Base-by-base conservation (phyloP, 2,329 filamentous ascomycete species). In the Colletotrichum chrysophilum region DNA sequence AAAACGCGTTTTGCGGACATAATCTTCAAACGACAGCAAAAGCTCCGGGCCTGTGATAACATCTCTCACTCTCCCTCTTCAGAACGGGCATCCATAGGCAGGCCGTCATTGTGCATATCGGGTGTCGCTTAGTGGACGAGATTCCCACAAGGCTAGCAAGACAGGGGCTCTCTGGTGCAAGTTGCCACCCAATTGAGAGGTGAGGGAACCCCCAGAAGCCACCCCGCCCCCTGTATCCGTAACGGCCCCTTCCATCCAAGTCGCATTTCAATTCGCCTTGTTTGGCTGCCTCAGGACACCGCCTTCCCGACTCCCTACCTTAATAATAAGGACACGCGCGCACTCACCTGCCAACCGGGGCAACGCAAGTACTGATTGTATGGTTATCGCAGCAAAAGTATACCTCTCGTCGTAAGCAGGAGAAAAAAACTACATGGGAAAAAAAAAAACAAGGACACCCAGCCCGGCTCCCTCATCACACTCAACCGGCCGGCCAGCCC, bases 201-300 rank as follows among this genome's bases (percentile, higher is more conserved):
- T 60, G 70, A 73, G 64, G 58, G 28, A 68, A 73, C 70, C 64
- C 70, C 73, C 73, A 65, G 65, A 69, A 73, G 48, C 43, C 64
- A 68, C 64, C 73, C 73, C 70, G 58, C 70, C 73, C 72, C 74
- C 70, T 75, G 74, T 75, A 74, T 75, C 58, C 70, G 74, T 75
- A 73, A 75, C 70, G 74, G 70, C 74, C 73, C 73, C 74, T 75
- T 75, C 73, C 70, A 65, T 56, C 48, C 58, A 75, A 60, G 16
- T 73, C 70, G 58, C 64, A 73, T 58, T 75, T 60, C 74, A 24
- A 73, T 75, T 75, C 64, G 74, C 43, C 64, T 75, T 74, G 56
- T 73, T 72, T 76, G 28, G 65, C 60, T 76, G 74, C 74, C 74
- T 76, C 60, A 76, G 74, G 74, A 76, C 26, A 36, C 21, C 13